phyloP scores from a whole-genome alignment of 2,329 filamentous ascomycete genomes.

The Cryphonectria nitschkei region DNA sequence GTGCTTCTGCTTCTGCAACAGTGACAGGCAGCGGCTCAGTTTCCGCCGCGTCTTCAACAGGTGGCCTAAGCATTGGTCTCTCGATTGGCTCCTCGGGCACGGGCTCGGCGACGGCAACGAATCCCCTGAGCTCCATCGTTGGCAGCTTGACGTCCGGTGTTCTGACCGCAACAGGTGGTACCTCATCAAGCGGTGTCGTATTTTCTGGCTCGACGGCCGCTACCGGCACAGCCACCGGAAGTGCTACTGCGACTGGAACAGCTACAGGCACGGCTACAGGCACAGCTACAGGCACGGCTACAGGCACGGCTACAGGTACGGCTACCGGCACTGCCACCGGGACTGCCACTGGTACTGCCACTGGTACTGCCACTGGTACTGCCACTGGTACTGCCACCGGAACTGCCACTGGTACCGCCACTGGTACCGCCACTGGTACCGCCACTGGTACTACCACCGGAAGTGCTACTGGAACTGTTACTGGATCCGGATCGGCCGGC shows the following conservation, averaged over 20 bases:
- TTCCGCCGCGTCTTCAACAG: not conserved
- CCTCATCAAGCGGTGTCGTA: not conserved
- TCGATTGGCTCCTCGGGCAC: constrained; percentile 20
- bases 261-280: constrained; percentile 16
- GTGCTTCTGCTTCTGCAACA: not conserved
- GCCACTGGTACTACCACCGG: constrained; percentile 14
- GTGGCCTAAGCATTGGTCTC: not conserved
- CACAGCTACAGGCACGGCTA: not conserved
- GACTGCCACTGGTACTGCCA: constrained; percentile 5
- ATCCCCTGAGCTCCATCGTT: constrained; percentile 1
- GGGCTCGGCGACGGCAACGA: not conserved
- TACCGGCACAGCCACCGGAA: constrained; percentile 17
- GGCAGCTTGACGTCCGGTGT: constrained; percentile 3
- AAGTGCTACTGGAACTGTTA: constrained; percentile 19
- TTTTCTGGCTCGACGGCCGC: not conserved
- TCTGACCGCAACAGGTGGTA: not conserved
- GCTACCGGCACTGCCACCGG: not conserved
- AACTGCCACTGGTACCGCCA: not conserved
- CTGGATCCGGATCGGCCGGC: constrained; percentile 13
- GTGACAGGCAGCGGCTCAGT: not conserved
- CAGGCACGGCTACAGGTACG: not conserved
- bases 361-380: constrained; percentile 15
- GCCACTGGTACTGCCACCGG: not conserved
- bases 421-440: not conserved
- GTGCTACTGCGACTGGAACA: constrained; percentile 7